These are phyloP conservation scores for Oryza meyeriana DNA, from an alignment of 176 grass and related monocot species.

Conservation along the genomic window DNA sequence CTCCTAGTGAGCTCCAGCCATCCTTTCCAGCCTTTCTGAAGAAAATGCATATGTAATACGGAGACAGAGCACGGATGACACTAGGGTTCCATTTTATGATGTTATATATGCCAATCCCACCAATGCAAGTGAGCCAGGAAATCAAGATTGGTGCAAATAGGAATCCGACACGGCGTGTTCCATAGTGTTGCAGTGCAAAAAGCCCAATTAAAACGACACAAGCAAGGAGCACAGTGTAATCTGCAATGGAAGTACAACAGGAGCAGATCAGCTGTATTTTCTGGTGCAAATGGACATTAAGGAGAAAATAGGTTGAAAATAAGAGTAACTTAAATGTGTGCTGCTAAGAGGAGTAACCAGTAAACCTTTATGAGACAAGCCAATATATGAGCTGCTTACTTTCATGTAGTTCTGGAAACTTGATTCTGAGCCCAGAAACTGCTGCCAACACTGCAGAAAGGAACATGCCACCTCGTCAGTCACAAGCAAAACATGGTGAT, in stretches of 20 bases:
- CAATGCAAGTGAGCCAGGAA: conserved; percentile 81
- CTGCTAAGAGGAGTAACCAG: background rate
- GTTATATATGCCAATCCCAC: conserved; percentile 81
- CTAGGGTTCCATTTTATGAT: conserved; percentile 74
- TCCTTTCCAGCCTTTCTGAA: conserved; percentile 84
- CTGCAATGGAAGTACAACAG: conserved; percentile 24
- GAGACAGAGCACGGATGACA: conserved; percentile 75
- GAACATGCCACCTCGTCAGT: conserved; percentile 32
- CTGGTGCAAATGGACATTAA: background rate
- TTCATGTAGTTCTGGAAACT: conserved; percentile 80
- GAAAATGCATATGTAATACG: conserved; percentile 88
- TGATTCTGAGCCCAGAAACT: conserved; percentile 81
- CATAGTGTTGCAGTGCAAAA: conserved; percentile 82
- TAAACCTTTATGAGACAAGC: background rate
- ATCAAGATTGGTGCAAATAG: conserved; percentile 86
- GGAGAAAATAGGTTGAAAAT: background rate
- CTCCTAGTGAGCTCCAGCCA: conserved; percentile 88
- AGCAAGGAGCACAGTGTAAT: conserved; percentile 66
- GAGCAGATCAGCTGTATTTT: conserved; percentile 1
- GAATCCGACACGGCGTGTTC: conserved; percentile 79
- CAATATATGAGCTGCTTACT: conserved; percentile 45
- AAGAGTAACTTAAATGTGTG: background rate
- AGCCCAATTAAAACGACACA: conserved; percentile 62
- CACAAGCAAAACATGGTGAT: background rate
- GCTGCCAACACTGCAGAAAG: conserved; percentile 60